phyloP scores from a whole-genome alignment of 768 basidiomycete genomes.

The Hericium erinaceus region DNA sequence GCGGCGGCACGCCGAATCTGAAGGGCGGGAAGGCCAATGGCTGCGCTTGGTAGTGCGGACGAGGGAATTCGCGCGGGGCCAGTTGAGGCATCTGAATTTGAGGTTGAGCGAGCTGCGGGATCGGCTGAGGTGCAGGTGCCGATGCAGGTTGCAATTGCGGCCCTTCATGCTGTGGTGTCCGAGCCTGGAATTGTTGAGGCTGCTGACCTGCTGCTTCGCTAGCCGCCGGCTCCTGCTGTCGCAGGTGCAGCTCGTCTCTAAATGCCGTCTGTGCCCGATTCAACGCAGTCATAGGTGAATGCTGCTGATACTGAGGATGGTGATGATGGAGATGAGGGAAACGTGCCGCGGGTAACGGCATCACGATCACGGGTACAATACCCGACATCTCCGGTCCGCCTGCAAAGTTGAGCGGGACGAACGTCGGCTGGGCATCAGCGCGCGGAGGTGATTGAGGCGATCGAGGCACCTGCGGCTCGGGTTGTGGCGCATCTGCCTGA shows the following conservation, averaged over 20 bases:
- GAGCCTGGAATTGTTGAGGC: neutral
- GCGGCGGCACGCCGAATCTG: neutral
- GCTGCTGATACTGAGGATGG: neutral
- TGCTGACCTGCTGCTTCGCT: neutral
- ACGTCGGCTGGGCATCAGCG: too few relatives aligned
- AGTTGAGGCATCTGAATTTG: slow-evolving; percentile 54
- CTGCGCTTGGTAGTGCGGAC: slow-evolving; percentile 42
- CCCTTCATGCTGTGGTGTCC: too few relatives aligned
- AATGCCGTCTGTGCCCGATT: neutral
- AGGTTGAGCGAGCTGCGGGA: slow-evolving; percentile 26
- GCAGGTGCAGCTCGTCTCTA: neutral
- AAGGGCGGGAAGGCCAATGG: neutral
- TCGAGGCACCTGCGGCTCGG: neutral
- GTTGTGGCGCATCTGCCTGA: slow-evolving; percentile 6
- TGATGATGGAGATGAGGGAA: neutral
- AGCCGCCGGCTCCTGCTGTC: neutral
- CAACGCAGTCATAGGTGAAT: neutral
- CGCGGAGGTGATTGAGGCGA: too few relatives aligned
- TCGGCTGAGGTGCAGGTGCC: neutral
- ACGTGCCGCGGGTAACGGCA: neutral
- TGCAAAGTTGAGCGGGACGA: too few relatives aligned
- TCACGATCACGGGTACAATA: too few relatives aligned
- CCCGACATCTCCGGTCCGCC: too few relatives aligned
- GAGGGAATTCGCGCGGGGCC: slow-evolving; percentile 68
- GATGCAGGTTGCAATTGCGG: neutral